Base-by-base conservation (phyloP, 768 basidiomycete genomes). In the Boletus sensibilis region DNA sequence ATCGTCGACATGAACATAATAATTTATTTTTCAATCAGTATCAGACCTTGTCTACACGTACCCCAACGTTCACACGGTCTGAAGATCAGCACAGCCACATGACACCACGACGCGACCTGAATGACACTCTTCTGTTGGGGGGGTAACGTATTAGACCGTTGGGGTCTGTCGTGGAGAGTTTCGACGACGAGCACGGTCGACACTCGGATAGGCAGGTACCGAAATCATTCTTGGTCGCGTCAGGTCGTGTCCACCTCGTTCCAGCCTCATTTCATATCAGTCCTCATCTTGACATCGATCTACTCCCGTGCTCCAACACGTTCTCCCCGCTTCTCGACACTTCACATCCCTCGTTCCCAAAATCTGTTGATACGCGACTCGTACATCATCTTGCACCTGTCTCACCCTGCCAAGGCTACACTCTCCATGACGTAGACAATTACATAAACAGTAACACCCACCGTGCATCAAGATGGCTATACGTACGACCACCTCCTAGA, bases 61-160 rank as follows among this genome's bases (percentile, higher is more conserved):
- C 68, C 58, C 69, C 69, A 71, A 71, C 42, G 0, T 72, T 71
- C 69, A 1, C 69, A 71, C 69, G 64, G 7, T 39, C 44, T n/a
- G 39, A 60, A 67, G 57, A 65, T 64, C 50, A 50, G 20, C 70
- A 71, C 65, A 60, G 69, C 70, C 70, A 69, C 68, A 56, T 64
- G 51, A 39, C 16, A 56, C 49, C 44, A 51, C 23, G 9, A 16
- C 7, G 27, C 27, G 1, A 29, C 27, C 27, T n/a, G 27, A 29
- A 29, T 13, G 7, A n/a, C n/a, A 45, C 10, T 3, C n/a, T 10
- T 33, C 12, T 9, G 11, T n/a, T n/a, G n/a, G n/a, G n/a, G n/a
- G n/a, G n/a, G n/a, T n/a, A n/a, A n/a, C n/a, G n/a, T n/a, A n/a
- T n/a, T n/a, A n/a, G n/a, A n/a, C n/a, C n/a, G n/a, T n/a, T n/a